These are phyloP conservation scores for Daucus carota DNA, from an alignment of 129 eudicot genomes.

Conservation along the genomic window DH1_v3.0 NC_030383.2:4767501-4768000, in stretches of 20 bases:
- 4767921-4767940: background rate
- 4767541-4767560: constrained; percentile 92
- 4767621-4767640: constrained; percentile 9
- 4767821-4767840: background rate
- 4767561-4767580: constrained; percentile 99
- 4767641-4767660: constrained; percentile 15
- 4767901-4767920: background rate
- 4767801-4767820: background rate
- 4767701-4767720: constrained; percentile 52
- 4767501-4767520: constrained; percentile 84
- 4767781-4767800: background rate
- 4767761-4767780: background rate
- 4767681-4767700: constrained; percentile 44
- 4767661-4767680: constrained; percentile 27
- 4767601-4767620: constrained; percentile 32
- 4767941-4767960: background rate
- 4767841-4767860: background rate
- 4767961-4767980: background rate
- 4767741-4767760: background rate
- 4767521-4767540: constrained; percentile 79
- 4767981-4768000: background rate
- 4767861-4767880: background rate
- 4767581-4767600: constrained; percentile 94
- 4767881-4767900: constrained; percentile 2
- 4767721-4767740: constrained; percentile 37